A percentile compares a stretch with the other conserved stretches of the same genome.
Conservation (phyloP, 2,329 filamentous ascomycete genomes). For the Aurifilum marmelostoma region DNA sequence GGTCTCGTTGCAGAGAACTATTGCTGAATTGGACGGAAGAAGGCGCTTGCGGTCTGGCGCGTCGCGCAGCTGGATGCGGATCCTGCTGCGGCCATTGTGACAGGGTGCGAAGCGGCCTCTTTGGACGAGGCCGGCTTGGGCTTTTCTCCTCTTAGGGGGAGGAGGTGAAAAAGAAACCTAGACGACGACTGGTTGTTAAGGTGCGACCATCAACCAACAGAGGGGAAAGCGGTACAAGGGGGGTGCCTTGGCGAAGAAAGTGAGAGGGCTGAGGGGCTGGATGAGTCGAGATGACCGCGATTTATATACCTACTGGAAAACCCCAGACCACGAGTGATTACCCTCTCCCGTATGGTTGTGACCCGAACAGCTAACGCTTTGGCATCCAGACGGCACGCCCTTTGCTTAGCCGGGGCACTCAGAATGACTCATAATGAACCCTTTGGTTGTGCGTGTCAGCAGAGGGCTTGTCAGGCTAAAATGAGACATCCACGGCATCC, state of each 20-base stretch:
- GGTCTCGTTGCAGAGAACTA: constrained; percentile 5
- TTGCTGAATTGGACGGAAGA: constrained; percentile 23
- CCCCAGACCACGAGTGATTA: not conserved
- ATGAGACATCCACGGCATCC: not conserved
- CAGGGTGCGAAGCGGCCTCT: constrained; percentile 36
- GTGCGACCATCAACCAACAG: constrained; percentile 22
- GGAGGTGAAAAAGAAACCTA: not conserved
- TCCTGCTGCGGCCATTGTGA: constrained; percentile 37
- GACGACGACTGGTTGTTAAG: not conserved
- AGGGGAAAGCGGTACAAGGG: not conserved
- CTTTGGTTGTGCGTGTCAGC: too few relatives aligned
- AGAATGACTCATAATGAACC: constrained; percentile 15
- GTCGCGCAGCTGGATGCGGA: constrained; percentile 31
- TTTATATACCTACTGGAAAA: constrained; percentile 7
- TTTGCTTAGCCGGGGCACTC: not conserved
- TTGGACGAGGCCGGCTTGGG: constrained; percentile 34
- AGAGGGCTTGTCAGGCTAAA: not conserved
- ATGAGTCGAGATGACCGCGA: constrained; percentile 6
- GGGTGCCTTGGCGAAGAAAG: constrained; percentile 6
- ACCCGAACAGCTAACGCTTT: too few relatives aligned
- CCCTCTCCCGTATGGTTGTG: too few relatives aligned
- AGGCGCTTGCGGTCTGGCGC: constrained; percentile 29
- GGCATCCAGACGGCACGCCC: not conserved
- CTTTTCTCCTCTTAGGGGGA: constrained; percentile 11
- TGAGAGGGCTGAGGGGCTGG: too few relatives aligned